phyloP scores from a whole-genome alignment of 2,329 filamentous ascomycete genomes.

The Xylariaceae sp. region DNA sequence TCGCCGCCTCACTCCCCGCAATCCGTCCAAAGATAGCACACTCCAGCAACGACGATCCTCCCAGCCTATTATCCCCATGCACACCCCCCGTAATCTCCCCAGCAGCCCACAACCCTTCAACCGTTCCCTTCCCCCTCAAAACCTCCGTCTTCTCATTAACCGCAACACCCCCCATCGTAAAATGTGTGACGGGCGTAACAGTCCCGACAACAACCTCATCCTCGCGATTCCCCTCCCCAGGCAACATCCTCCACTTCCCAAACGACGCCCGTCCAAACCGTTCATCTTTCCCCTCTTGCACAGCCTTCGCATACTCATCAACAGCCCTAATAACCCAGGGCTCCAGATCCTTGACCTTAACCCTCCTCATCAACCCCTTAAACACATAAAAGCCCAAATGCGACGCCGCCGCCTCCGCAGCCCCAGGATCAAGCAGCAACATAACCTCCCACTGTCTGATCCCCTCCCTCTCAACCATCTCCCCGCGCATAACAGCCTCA shows the following conservation, averaged over 20 bases:
- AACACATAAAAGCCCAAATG: constrained; percentile 60
- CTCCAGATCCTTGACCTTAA: constrained; percentile 47
- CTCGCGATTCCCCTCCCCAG: constrained; percentile 41
- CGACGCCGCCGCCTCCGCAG: constrained; percentile 45
- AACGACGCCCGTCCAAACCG: constrained; percentile 46
- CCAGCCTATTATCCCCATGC: constrained; percentile 58
- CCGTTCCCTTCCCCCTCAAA: constrained; percentile 36
- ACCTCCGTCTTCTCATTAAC: constrained; percentile 52
- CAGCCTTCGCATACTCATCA: constrained; percentile 44
- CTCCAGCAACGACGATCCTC: constrained; percentile 56
- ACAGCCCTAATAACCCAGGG: constrained; percentile 39
- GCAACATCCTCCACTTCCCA: constrained; percentile 49
- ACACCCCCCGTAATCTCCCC: constrained; percentile 61
- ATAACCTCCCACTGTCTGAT: constrained; percentile 53
- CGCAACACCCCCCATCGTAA: constrained; percentile 60
- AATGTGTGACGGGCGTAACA: constrained; percentile 60
- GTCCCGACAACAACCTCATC: constrained; percentile 52
- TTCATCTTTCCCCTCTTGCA: constrained; percentile 37
- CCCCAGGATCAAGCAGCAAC: constrained; percentile 55
- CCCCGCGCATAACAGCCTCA: constrained; percentile 42
- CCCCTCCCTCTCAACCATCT: constrained; percentile 7
- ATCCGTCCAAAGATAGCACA: constrained; percentile 60
- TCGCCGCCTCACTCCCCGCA: constrained; percentile 50
- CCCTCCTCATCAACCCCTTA: constrained; percentile 56
- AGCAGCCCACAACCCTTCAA: constrained; percentile 53